Evolutionary conservation across 2,329 filamentous ascomycete species (phyloP), one percentile per base, ranked within the genome.

Genomic region (Pyrenochaeta sp.): DNA sequence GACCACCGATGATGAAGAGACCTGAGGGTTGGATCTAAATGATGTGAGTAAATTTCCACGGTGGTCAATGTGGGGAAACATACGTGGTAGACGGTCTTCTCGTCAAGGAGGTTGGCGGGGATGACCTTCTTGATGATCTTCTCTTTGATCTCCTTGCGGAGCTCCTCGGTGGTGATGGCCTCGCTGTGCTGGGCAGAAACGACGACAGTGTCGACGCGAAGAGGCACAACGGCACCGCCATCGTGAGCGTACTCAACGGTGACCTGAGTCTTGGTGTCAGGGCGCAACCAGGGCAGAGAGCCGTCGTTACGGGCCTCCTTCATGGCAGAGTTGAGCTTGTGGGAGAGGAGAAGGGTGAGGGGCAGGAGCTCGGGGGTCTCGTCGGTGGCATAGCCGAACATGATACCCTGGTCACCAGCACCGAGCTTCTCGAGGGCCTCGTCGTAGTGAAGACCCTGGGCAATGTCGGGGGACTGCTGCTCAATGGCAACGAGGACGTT

Each of bases 381-480:
- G 71, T 99, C 94, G 69, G 94, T 96, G 76, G 94, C 94, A 84
- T 99, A 99, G 69, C 94, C 94, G 78, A 99, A 99, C 94, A 99
- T 99, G 83, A 99, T 96, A 83, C 94, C 94, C 83, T 99, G 94
- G 79, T 99, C 94, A 88, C 94, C 94, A 55, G 94, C 94, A 77
- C 94, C 94, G 59, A 99, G 87, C 80, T 96, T 87, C 86, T 99
- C 94, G 35, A 99, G 88, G 62, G 90, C 91, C 82, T 96, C 84
- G 61, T 99, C 94, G 77, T 96, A 96, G 83, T 97, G 90, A 44
- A 99, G 90, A 83, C 94, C 94, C 81, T 97, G 94, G 65, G 94
- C 94, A 71, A 99, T 99, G 77, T 99, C 94, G 69, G 93, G 89
- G 50, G 93, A 97, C 81, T 99, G 94, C 81, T 99, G 86, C 87